phyloP scores from a whole-genome alignment of 2,329 filamentous ascomycete species.

The Fusarium annulatum region DNA sequence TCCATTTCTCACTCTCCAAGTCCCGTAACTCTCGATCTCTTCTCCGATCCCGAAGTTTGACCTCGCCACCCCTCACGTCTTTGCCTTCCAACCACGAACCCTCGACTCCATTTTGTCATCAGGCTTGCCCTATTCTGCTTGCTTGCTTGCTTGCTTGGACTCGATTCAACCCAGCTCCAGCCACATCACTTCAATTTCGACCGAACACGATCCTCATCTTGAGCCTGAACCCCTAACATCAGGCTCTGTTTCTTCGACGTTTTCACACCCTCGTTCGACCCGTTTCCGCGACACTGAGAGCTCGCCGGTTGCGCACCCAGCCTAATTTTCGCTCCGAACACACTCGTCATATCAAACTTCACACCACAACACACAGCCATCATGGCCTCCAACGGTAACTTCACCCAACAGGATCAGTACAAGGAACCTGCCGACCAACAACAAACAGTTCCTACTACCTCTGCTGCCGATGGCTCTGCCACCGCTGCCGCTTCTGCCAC shows the following conservation, averaged over 20 bases:
- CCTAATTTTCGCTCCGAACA: slow-evolving; percentile 35
- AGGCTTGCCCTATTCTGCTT: slow-evolving; percentile 35
- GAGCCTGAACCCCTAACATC: background rate
- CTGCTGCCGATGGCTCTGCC: slow-evolving; percentile 46
- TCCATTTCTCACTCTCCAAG: slow-evolving; percentile 30
- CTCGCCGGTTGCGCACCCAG: slow-evolving; percentile 34
- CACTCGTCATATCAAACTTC: slow-evolving; percentile 23
- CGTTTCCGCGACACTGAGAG: slow-evolving; percentile 33
- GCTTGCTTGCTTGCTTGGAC: slow-evolving; percentile 9
- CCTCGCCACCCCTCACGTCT: slow-evolving; percentile 42
- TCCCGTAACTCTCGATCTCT: slow-evolving; percentile 12
- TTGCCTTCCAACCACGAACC: slow-evolving; percentile 38
- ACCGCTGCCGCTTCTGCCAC: slow-evolving; percentile 49
- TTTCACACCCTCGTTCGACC: slow-evolving; percentile 19
- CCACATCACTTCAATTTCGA: slow-evolving; percentile 12
- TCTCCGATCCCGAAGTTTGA: slow-evolving; percentile 24
- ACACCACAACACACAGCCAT: slow-evolving; percentile 41
- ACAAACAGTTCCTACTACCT: slow-evolving; percentile 49
- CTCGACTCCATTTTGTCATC: slow-evolving; percentile 40
- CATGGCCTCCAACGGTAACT: slow-evolving; percentile 70
- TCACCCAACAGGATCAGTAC: slow-evolving; percentile 58
- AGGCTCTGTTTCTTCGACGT: slow-evolving; percentile 14
- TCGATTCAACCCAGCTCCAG: slow-evolving; percentile 3
- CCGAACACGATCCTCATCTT: slow-evolving; percentile 33
- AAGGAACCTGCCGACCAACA: slow-evolving; percentile 54